phyloP scores from a whole-genome alignment of 2,329 filamentous ascomycete species.

The Epichloe sibirici region DNA sequence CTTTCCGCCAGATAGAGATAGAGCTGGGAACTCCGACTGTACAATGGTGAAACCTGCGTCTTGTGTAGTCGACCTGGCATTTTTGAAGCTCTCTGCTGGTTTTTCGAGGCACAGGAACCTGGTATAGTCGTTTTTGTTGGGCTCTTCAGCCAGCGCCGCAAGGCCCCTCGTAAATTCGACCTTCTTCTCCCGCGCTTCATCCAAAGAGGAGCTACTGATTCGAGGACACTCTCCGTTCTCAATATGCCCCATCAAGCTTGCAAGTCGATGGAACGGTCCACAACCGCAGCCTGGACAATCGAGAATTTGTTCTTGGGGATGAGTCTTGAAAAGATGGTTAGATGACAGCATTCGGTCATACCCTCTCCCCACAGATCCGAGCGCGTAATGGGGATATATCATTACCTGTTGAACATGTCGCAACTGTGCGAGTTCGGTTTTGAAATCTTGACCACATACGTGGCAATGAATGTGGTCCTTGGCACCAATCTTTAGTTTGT shows the following conservation, averaged over 20 bases:
- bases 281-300: slow-evolving; percentile 33
- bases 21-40: not conserved
- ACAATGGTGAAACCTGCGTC: not conserved
- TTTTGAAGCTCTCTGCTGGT: not conserved
- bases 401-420: slow-evolving; percentile 25
- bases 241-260: slow-evolving; percentile 31
- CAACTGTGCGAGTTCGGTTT: slow-evolving; percentile 17
- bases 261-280: slow-evolving; percentile 23
- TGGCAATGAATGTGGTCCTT: slow-evolving; percentile 24
- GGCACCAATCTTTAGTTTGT: slow-evolving; percentile 13
- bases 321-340: not conserved
- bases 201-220: slow-evolving; percentile 22
- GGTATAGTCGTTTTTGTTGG: slow-evolving; percentile 17
- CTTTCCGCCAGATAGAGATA: not conserved
- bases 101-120: slow-evolving; percentile 11
- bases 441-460: slow-evolving; percentile 25
- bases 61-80: not conserved
- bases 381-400: not conserved
- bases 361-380: not conserved
- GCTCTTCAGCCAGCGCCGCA: slow-evolving; percentile 14
- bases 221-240: slow-evolving; percentile 27
- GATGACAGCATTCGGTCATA: not conserved
- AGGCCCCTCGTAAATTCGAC: slow-evolving; percentile 22
- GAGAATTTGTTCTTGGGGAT: slow-evolving; percentile 26
- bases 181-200: slow-evolving; percentile 23